Evolutionary conservation across 768 basidiomycete genomes (phyloP), one percentile per base, ranked within the genome.

Genomic region (Psilocybe cubensis): DNA sequence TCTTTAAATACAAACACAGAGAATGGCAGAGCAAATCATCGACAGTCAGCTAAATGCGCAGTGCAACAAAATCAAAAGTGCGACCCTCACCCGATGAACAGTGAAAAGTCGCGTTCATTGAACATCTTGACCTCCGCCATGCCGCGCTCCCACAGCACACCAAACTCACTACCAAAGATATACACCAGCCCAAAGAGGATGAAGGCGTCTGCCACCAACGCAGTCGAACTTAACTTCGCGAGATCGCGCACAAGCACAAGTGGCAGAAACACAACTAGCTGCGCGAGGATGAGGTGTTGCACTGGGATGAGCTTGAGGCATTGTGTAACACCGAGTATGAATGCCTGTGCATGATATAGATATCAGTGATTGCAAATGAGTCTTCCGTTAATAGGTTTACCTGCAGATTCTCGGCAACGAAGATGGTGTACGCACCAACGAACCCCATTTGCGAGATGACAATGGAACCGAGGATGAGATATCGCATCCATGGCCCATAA

Each of bases 401-500:
- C 71, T 84, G 86, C 11, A 94, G 81, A 69, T 96, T 97, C 74
- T 96, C 85, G 1, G 96, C 89, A 40, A 98, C 94, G 70, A 98
- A 98, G 69, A 98, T 97, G 17, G 89, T 94, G 72, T 99, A 99
- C 10, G 95, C 95, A 28, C 85, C 68, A 43, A 91, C 90, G 71
- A 95, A 96, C 38, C 94, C 94, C 33, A 96, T 75, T 70, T 95
- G 97, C 1, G 96, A 98, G 23, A 96, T 69, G 0, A 89, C 80
- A 67, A 99, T 96, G 12, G 94, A 95, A 2, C 78, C 78, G 6
- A 99, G 83, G 67, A 99, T 98, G 12, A 87, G 76, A 58, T 90
- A 87, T 42, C 97, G 88, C 92, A 99, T 93, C 87, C 89, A 93
- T 12, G 86, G 85, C 2, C 97, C 97, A 66, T 97, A 98, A 8